Conservation (phyloP, 257 asterid genomes). For the Orobanche coerulescens region DNA sequence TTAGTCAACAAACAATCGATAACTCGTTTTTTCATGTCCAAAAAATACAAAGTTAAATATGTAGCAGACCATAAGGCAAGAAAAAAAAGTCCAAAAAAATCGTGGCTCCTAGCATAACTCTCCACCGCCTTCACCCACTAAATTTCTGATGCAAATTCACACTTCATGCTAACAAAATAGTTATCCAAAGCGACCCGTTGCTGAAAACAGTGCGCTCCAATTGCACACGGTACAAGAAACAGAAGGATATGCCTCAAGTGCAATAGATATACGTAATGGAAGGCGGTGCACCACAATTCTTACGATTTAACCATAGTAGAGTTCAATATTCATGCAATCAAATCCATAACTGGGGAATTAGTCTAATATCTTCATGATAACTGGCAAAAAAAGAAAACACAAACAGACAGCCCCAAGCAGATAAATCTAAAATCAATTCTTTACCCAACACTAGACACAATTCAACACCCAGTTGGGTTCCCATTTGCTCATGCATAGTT, state of each 20-base stretch:
- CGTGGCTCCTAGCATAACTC: too few species aligned
- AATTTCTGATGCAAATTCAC: too few species aligned
- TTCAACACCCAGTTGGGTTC: slow-evolving; percentile 13
- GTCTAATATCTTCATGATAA: slow-evolving; percentile 23
- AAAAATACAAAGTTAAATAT: too few species aligned
- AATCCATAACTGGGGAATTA: slow-evolving; percentile 18
- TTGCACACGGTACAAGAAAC: not conserved
- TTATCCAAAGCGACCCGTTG: too few species aligned
- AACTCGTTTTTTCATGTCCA: too few species aligned
- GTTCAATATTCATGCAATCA: slow-evolving; percentile 13
- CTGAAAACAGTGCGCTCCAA: not conserved
- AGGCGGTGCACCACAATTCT: not conserved
- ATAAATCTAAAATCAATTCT: slow-evolving; percentile 22
- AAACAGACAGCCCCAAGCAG: slow-evolving; percentile 26
- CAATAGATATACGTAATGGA: not conserved
- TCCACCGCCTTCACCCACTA: too few species aligned
- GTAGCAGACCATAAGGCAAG: too few species aligned
- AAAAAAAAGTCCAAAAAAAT: too few species aligned
- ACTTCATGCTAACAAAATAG: too few species aligned
- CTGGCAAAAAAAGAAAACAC: slow-evolving; percentile 30
- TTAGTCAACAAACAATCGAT: too few species aligned
- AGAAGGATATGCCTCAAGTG: not conserved
- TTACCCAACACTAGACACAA: slow-evolving; percentile 21
- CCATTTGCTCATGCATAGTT: slow-evolving; percentile 53
- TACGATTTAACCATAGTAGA: not conserved